Base-by-base conservation (phyloP, 441 rosid genomes). In the Capsella rubella region DNA sequence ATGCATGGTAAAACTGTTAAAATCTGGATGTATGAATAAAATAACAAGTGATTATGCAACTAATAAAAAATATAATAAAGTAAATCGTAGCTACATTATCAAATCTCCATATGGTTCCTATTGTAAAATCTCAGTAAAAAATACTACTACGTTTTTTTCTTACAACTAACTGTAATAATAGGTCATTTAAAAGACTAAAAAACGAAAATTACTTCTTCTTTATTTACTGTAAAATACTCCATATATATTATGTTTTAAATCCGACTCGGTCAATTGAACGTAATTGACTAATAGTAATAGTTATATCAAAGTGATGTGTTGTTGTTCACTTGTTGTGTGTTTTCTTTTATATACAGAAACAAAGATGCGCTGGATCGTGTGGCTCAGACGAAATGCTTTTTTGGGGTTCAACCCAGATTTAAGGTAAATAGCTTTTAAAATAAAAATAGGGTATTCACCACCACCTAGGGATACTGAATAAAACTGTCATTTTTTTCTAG, bases 291-390 rank as follows among this genome's bases (percentile, higher is more conserved):
- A 12, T 12, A 16, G 18, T 16, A 21, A 21, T 21, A 21, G 25
- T 21, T 21, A 21, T 21, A 21, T 39, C 32, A 59, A 37, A 21
- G 25, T 21, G 25, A 21, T 21, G 6, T 61, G 51, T n/a, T 25
- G 50, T 25, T 34, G 37, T 34, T 21, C 25, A 21, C 25, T 14
- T 61, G 37, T 21, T 14, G 35, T 40, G 62, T 51, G 27, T 62
- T 18, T 18, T 42, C 45, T 14, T 52, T 40, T 47, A 62, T 50
- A 21, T 21, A 21, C 21, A 71, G 60, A 54, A 71, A 51, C 53
- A 72, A 62, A 53, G 47, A 72, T 72, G 77, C 12, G 77, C 21
- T 73, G 25, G 64, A 45, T 45, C 50, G 49, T 72, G 64, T 72
- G 76, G 70, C 64, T 64, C 70, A 55, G 28, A 64, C 45, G 8